Base-by-base conservation (phyloP, 257 asterid species). In the Plantago ovata region DNA sequence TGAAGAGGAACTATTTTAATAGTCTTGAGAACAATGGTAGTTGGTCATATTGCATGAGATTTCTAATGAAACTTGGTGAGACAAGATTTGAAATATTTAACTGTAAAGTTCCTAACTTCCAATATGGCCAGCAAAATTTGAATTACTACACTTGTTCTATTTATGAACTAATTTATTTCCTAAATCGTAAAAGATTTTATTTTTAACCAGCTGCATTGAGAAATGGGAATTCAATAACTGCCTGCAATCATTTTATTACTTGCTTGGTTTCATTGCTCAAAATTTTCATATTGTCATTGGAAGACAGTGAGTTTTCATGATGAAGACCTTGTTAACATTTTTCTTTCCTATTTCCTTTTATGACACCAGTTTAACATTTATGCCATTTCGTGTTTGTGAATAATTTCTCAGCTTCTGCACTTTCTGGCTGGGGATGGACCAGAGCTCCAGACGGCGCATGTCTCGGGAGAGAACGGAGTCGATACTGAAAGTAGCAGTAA, bases 341-440 rank as follows among this genome's bases (percentile, higher is more conserved):
- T 49, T 23, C 6, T n/a, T 49, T 23, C 6, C 9, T 18, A 13
- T 46, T 20, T 33, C 20, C 18, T 8, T 50, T 15, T 32, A 20
- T 33, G 9, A 18, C 50, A 55, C 7, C 28, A 39, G 55, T 42
- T 58, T 63, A 65, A 64, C 38, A 18, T 38, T 38, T 39, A 36
- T 57, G 56, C 13, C 56, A 61, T 58, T 66, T 61, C 56, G 54
- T n/a, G 48, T 32, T 64, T 74, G 60, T 16, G 52, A 40, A 49
- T 76, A 33, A 46, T 53, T 60, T 76, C 78, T 61, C 87, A 93
- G 98, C 77, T 89, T 93, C 73, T 67, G 89, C 73, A 73, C 84
- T 15, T 93, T 93, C 81, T 93, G 98, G 97, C 61, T 72, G 75
- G 87, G 77, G 42, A 77, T 86, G 89, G 95, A 89, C 69, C 89